phyloP scores from a whole-genome alignment of 805 yeast genomes.

The Tetrapisispora arboricola region DNA sequence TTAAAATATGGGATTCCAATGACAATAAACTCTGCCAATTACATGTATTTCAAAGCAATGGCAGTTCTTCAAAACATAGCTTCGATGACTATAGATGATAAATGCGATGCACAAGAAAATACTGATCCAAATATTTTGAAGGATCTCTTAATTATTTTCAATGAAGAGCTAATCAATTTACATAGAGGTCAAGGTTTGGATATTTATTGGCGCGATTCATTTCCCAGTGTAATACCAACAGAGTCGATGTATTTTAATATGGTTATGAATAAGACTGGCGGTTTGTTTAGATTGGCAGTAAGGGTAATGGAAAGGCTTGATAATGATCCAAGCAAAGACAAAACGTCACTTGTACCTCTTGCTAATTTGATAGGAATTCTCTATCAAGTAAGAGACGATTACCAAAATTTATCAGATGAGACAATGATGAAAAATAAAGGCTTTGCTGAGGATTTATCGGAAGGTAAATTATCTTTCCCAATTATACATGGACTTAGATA shows the following conservation, averaged over 20 bases:
- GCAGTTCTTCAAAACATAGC: conserved; percentile 30
- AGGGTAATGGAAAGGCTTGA: conserved; percentile 42
- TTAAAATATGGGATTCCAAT: conserved; percentile 64
- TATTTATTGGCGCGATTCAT: conserved; percentile 73
- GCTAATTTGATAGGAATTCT: conserved; percentile 72
- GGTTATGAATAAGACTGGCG: conserved; percentile 88
- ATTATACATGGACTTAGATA: conserved; percentile 53
- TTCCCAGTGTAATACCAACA: conserved; percentile 38
- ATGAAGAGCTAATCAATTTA: conserved; percentile 67
- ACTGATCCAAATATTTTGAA: conserved; percentile 7
- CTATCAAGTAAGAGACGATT: conserved; percentile 83
- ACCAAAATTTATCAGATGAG: conserved; percentile 48
- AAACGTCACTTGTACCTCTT: conserved; percentile 39
- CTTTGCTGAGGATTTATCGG: conserved; percentile 74
- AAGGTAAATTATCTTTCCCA: conserved; percentile 84
- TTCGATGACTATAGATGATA: conserved; percentile 5
- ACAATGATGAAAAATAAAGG: conserved; percentile 55
- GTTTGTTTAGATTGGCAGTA: conserved; percentile 68
- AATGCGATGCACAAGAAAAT: conserved; percentile 3
- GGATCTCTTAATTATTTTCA: conserved; percentile 35
- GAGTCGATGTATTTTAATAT: conserved; percentile 59
- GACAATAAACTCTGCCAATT: conserved; percentile 75
- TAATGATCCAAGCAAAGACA: neutral
- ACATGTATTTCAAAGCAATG: conserved; percentile 69
- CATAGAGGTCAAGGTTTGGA: conserved; percentile 91